A percentile compares a stretch with the other conserved stretches of the same genome.
phyloP scores from a whole-genome alignment of 495 filamentous ascomycete genomes.

The Penicillium salamii region DNA sequence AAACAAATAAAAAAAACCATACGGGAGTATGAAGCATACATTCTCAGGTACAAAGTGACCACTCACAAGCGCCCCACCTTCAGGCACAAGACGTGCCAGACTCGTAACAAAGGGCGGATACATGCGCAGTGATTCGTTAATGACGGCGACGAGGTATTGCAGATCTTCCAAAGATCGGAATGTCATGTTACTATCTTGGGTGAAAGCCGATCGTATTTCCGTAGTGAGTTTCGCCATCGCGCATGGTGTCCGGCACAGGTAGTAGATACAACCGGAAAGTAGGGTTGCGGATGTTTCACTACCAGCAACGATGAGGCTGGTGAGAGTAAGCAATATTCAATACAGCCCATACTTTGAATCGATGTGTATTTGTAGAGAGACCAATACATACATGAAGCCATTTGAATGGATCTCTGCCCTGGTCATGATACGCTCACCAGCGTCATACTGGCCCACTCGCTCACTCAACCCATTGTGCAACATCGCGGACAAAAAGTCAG shows the following conservation, averaged over 20 bases:
- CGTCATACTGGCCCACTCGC: constrained; percentile 11
- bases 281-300: constrained; percentile 59
- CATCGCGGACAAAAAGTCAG: constrained; percentile 28
- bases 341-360: too few relatives aligned
- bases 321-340: background rate
- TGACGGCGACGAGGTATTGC: constrained; percentile 36
- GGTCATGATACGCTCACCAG: constrained; percentile 20
- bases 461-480: constrained; percentile 26
- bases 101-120: constrained; percentile 35
- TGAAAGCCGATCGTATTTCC: constrained; percentile 49
- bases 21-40: constrained; percentile 8
- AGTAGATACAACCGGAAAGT: constrained; percentile 47
- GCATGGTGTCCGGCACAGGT: constrained; percentile 42
- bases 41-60: constrained; percentile 31
- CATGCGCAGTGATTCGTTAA: constrained; percentile 44
- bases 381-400: constrained; percentile 20
- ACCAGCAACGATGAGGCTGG: constrained; percentile 39
- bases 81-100: constrained; percentile 27
- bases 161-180: constrained; percentile 32
- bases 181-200: constrained; percentile 38
- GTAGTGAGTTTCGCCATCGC: constrained; percentile 30
- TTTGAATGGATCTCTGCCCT: constrained; percentile 29
- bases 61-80: constrained; percentile 26
- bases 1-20: too few relatives aligned
- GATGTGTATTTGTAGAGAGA: background rate